Percentiles rank a stretch among this genome's conserved stretches.
phyloP scores from a whole-genome alignment of 2,329 filamentous ascomycete genomes.

The Calonectria henricotiae region DNA sequence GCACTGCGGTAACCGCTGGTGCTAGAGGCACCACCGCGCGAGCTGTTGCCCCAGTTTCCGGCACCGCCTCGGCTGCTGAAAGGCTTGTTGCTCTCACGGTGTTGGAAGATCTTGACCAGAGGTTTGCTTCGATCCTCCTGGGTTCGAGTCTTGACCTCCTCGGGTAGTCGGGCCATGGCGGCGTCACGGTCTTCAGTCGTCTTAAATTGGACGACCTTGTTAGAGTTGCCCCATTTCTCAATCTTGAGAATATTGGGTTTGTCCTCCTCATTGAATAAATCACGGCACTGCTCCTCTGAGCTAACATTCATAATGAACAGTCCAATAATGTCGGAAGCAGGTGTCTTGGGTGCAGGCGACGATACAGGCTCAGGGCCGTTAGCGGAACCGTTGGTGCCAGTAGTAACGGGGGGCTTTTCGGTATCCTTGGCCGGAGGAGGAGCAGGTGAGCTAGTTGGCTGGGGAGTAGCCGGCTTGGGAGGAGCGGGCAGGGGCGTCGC shows the following conservation, averaged over 20 bases:
- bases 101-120: constrained; percentile 87
- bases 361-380: constrained; percentile 69
- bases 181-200: constrained; percentile 84
- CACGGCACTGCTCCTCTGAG: constrained; percentile 85
- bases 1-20: constrained; percentile 89
- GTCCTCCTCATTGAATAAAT: constrained; percentile 88
- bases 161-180: constrained; percentile 82
- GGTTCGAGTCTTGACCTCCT: constrained; percentile 82
- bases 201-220: constrained; percentile 91
- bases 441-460: constrained; percentile 65
- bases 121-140: constrained; percentile 84
- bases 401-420: constrained; percentile 68
- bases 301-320: constrained; percentile 92
- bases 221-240: constrained; percentile 84
- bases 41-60: constrained; percentile 78
- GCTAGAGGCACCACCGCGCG: constrained; percentile 71
- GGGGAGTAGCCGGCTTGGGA: constrained; percentile 64
- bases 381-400: constrained; percentile 69
- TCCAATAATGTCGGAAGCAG: constrained; percentile 80
- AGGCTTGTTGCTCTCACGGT: constrained; percentile 72
- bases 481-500: constrained; percentile 57
- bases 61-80: constrained; percentile 76
- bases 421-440: constrained; percentile 67
- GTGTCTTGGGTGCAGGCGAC: constrained; percentile 74
- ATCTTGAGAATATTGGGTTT: constrained; percentile 84